Base-by-base conservation (phyloP, 768 basidiomycete genomes). In the Boletales sp. region DNA sequence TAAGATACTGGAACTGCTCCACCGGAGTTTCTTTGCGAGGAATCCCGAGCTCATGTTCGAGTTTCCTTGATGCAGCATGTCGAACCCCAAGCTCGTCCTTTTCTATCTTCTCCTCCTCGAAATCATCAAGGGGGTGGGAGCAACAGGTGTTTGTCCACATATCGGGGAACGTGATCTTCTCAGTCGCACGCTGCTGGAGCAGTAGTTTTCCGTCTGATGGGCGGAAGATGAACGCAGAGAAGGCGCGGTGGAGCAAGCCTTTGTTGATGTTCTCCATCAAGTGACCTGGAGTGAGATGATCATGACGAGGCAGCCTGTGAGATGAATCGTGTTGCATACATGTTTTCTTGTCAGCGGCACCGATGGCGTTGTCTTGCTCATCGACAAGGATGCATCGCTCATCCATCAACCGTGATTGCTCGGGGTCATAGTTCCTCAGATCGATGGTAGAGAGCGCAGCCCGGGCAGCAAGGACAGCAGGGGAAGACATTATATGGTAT, bases 71-170 rank as follows among this genome's bases (percentile, higher is more conserved):
- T 2, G 94, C 96, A n/a, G 96, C 96, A 33, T 84, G 70, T 44
- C 84, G 79, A 30, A 96, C 94, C 47, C 94, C 94, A 61, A 80
- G 74, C 66, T 96, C 89, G 33, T 83, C 80, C 57, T 72, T 59
- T 70, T 90, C 88, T 8, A 83, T 67, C 72, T 86, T 91, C 71
- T 93, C 87, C 57, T 82, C 79, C 54, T 86, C 87, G 57, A 93
- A 90, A 71, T 98, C 96, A 59, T 90, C 85, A 44, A 99, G 76
- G 15, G 95, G 95, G 65, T 99, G 95, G 19, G 91, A 94, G 73
- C 95, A 99, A 68, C 96, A 99, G 8, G 96, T 98, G 71, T 99
- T 99, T 31, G 96, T 99, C 96, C 96, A 99, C 94, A 97, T 94
- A 60, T 90, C 80, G 6, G 96, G 96, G 74, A 99, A 99, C 8